These are phyloP conservation scores for Mrakiaceae sp. DNA, from an alignment of 1,284 basidiomycete genomes.

Conservation along the genomic window DNA sequence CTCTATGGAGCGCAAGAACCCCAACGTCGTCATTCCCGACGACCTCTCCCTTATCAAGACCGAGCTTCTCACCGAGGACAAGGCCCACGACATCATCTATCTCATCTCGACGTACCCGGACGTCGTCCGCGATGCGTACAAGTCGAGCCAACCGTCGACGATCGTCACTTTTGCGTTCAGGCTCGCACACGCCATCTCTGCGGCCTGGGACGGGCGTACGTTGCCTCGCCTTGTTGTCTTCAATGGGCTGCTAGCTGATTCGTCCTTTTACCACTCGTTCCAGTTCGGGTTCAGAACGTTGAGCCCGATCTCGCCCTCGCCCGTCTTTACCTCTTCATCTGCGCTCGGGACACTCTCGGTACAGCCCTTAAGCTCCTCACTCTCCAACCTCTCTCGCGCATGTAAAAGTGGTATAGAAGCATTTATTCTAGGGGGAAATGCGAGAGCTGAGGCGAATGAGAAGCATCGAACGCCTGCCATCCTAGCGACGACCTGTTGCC, in stretches of 20 bases:
- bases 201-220: conserved; percentile 27
- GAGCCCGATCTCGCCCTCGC: conserved; percentile 59
- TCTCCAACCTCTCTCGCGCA: conserved; percentile 78
- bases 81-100: conserved; percentile 78
- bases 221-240: neutral
- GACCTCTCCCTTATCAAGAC: conserved; percentile 56
- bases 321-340: conserved; percentile 81
- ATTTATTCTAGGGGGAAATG: no score
- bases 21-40: conserved; percentile 61
- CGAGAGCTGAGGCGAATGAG: no score
- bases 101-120: conserved; percentile 84
- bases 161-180: conserved; percentile 50
- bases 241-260: neutral
- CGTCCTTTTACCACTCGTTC: neutral
- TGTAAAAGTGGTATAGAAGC: conserved; percentile 44
- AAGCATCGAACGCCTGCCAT: no score
- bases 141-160: conserved; percentile 79
- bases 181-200: conserved; percentile 34
- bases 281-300: conserved; percentile 61
- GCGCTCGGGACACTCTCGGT: conserved; percentile 76
- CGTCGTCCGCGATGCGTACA: conserved; percentile 70
- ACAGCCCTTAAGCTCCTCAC: conserved; percentile 80
- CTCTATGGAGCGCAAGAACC: conserved; percentile 88
- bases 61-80: conserved; percentile 53
- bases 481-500: no score